phyloP scores from a whole-genome alignment of 805 yeast genomes.

The Clavispora fructus region DNA sequence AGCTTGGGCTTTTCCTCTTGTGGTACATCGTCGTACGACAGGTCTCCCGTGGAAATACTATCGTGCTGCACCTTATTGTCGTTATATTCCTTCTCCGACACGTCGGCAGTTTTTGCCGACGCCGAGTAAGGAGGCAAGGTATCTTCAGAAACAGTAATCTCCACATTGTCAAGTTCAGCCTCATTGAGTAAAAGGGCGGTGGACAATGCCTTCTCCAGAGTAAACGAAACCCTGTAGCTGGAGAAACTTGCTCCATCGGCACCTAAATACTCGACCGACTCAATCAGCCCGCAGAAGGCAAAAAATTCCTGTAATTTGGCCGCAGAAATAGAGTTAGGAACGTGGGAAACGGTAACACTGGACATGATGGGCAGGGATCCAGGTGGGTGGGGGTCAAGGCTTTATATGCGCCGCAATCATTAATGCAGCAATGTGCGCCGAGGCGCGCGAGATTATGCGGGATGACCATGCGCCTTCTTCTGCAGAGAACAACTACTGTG shows the following conservation, averaged over 20 bases:
- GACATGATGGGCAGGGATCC: slow-evolving; percentile 18
- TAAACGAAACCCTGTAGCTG: slow-evolving; percentile 49
- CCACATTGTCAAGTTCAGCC: slow-evolving; percentile 61
- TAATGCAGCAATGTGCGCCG: background rate
- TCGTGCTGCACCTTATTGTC: slow-evolving; percentile 20
- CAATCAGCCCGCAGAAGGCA: slow-evolving; percentile 62
- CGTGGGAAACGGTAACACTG: slow-evolving; percentile 50
- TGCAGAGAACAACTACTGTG: background rate
- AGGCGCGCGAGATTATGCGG: background rate
- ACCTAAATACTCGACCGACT: slow-evolving; percentile 27
- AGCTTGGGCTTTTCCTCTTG: slow-evolving; percentile 78
- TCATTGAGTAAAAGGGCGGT: slow-evolving; percentile 70
- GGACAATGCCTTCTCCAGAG: slow-evolving; percentile 53
- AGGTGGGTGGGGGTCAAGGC: background rate
- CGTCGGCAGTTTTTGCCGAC: slow-evolving; percentile 7
- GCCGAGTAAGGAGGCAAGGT: slow-evolving; percentile 15
- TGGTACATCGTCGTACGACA: slow-evolving; percentile 43
- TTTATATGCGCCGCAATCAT: background rate
- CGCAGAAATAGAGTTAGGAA: slow-evolving; percentile 45
- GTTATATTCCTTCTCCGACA: slow-evolving; percentile 1
- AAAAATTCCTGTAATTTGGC: slow-evolving; percentile 61
- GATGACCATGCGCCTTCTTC: background rate
- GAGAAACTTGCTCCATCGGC: slow-evolving; percentile 25
- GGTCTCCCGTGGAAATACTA: slow-evolving; percentile 24
- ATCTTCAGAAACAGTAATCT: slow-evolving; percentile 40